phyloP scores from a whole-genome alignment of 2,329 filamentous ascomycete species.

The Didymella segeticola region DNA sequence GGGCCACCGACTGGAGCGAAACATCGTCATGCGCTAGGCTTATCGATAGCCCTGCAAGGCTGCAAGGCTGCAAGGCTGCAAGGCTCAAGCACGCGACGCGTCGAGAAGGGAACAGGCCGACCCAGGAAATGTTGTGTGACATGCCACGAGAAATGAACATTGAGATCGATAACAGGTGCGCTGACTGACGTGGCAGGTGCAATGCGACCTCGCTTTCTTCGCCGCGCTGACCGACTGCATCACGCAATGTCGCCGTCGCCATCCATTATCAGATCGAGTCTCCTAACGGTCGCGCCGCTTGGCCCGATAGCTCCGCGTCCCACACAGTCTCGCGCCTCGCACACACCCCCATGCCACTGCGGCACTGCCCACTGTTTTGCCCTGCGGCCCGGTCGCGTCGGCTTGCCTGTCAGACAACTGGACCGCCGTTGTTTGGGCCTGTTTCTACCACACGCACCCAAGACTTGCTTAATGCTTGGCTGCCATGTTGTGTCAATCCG shows the following conservation, averaged over 20 bases:
- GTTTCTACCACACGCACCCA: slow-evolving; percentile 27
- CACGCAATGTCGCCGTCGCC: slow-evolving; percentile 14
- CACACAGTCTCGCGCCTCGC: too few species aligned
- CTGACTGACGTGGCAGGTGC: slow-evolving; percentile 2
- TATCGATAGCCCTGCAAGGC: slow-evolving; percentile 22
- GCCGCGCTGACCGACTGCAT: slow-evolving; percentile 9
- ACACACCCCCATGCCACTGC: too few species aligned
- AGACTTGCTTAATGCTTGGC: slow-evolving; percentile 36
- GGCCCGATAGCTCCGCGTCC: slow-evolving; percentile 14
- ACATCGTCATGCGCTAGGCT: slow-evolving; percentile 21
- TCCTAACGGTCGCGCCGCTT: slow-evolving; percentile 9
- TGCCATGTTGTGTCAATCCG: slow-evolving; percentile 15
- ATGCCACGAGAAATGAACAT: background rate
- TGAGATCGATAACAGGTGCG: too few species aligned
- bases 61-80: too few species aligned
- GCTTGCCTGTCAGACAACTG: slow-evolving; percentile 7
- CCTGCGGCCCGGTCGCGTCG: slow-evolving; percentile 12
- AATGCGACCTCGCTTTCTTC: background rate
- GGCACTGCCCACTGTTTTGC: slow-evolving; percentile 6
- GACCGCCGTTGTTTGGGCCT: slow-evolving; percentile 19
- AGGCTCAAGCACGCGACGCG: slow-evolving; percentile 10
- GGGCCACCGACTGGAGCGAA: slow-evolving; percentile 2
- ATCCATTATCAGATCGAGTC: slow-evolving; percentile 10
- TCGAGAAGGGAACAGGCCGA: background rate
- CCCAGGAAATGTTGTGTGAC: background rate